Evolutionary conservation across 1,139 yeast genomes (phyloP).

Genomic region (Candida tetrigidarum): DNA sequence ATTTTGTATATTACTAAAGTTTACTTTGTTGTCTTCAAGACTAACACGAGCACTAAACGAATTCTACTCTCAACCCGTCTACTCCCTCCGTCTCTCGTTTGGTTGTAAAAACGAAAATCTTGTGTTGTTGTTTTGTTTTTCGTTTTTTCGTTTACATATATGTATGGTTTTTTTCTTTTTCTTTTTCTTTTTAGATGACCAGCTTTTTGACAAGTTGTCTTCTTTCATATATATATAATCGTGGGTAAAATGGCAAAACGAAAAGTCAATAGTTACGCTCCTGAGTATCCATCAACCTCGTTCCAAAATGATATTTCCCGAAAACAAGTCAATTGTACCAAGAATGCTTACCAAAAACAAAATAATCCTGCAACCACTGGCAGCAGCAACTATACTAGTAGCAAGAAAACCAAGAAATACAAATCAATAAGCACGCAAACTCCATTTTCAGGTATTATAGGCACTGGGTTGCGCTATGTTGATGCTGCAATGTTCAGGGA

Average conservation of each 20-base stretch:
- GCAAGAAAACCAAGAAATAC: background rate
- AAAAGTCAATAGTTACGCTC: background rate
- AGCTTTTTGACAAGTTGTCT: background rate
- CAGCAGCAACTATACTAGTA: background rate
- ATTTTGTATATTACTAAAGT: background rate
- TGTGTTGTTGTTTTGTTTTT: too few species aligned
- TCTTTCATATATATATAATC: background rate
- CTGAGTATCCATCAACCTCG: background rate
- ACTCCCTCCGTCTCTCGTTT: too few species aligned
- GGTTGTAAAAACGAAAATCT: background rate
- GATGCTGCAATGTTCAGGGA: background rate
- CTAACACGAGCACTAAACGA: too few species aligned
- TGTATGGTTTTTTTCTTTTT: background rate
- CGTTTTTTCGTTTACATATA: too few species aligned
- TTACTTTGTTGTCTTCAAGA: too few species aligned
- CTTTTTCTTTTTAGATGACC: background rate
- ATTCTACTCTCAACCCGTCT: too few species aligned
- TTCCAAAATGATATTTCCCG: background rate
- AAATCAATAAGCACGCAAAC: slow-evolving; percentile 2
- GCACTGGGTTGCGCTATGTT: background rate
- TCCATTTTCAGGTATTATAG: background rate
- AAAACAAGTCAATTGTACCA: background rate
- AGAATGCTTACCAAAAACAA: background rate
- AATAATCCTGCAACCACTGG: background rate
- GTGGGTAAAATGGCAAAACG: background rate